A percentile compares a stretch with the other conserved stretches of the same genome.
phyloP scores from a whole-genome alignment of 768 basidiomycete genomes.

The Tricholoma sp. region DNA sequence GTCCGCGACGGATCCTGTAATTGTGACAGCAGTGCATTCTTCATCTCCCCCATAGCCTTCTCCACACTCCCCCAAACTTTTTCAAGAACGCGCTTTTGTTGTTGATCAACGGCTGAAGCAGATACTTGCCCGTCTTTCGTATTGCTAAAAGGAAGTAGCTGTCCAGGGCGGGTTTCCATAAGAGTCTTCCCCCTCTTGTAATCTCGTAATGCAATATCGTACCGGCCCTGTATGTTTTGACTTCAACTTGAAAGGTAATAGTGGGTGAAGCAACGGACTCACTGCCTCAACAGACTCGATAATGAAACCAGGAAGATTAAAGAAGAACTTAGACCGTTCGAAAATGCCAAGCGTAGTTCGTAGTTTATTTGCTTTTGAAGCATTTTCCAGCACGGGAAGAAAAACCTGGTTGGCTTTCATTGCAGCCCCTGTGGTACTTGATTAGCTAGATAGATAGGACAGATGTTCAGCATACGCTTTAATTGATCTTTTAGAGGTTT shows the following conservation, averaged over 20 bases:
- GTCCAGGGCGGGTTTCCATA: conserved; percentile 84
- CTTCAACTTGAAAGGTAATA: neutral
- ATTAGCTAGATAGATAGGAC: neutral
- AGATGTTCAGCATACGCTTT: conserved; percentile 62
- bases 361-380: conserved; percentile 89
- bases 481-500: conserved; percentile 78
- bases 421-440: conserved; percentile 60
- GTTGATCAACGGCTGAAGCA: conserved; percentile 48
- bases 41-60: conserved; percentile 92
- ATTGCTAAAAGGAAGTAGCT: conserved; percentile 67
- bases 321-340: conserved; percentile 96
- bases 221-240: conserved; percentile 62
- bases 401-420: conserved; percentile 94
- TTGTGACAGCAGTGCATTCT: conserved; percentile 66
- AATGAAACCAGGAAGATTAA: conserved; percentile 92
- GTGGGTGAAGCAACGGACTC: conserved; percentile 19
- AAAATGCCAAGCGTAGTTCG: conserved; percentile 92
- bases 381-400: conserved; percentile 92
- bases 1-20: conserved; percentile 75
- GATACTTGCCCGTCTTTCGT: conserved; percentile 51
- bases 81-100: conserved; percentile 89
- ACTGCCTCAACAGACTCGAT: conserved; percentile 88
- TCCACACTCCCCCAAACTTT: conserved; percentile 96
- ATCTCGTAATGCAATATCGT: conserved; percentile 89
- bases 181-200: conserved; percentile 97